A percentile compares a stretch with the other conserved stretches of the same genome.
These are phyloP conservation scores for Linnemannia schmuckeri DNA, from an alignment of 192 early-diverging fungal species.

Conservation along the genomic window DNA sequence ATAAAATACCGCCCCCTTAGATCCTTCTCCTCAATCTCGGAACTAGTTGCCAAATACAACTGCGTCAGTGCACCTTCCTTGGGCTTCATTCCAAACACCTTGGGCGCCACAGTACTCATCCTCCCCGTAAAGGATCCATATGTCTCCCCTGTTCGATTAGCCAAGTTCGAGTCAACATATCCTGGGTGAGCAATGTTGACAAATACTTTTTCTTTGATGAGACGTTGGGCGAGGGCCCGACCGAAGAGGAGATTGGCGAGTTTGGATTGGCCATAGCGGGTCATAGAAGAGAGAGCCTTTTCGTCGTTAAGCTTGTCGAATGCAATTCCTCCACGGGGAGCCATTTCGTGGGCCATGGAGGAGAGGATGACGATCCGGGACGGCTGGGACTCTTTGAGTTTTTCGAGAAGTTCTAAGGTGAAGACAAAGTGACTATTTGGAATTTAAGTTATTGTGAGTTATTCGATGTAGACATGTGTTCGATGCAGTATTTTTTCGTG, in stretches of 20 bases:
- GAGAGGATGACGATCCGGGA: constrained; percentile 62
- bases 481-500: not conserved
- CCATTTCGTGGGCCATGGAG: constrained; percentile 19
- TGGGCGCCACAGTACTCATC: not conserved
- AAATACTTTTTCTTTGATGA: constrained; percentile 33
- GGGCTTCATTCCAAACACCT: constrained; percentile 15
- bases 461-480: not conserved
- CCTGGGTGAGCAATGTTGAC: constrained; percentile 34
- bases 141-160: not conserved
- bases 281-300: constrained; percentile 5
- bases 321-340: constrained; percentile 26
- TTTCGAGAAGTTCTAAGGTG: constrained; percentile 43
- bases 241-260: constrained; percentile 65
- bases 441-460: not conserved
- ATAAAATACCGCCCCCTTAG: constrained; percentile 40
- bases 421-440: constrained; percentile 34
- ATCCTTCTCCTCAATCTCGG: constrained; percentile 61
- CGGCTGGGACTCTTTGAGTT: constrained; percentile 44
- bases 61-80: constrained; percentile 60
- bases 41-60: constrained; percentile 62
- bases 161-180: constrained; percentile 12
- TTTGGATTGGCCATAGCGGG: constrained; percentile 63
- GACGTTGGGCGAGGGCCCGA: constrained; percentile 50
- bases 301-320: constrained; percentile 58
- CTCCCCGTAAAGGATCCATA: not conserved